Evolutionary conservation across 2,329 filamentous ascomycete genomes (phyloP), one percentile per base, ranked within the genome.

Genomic region (Tolypocladium pustulatum): DNA sequence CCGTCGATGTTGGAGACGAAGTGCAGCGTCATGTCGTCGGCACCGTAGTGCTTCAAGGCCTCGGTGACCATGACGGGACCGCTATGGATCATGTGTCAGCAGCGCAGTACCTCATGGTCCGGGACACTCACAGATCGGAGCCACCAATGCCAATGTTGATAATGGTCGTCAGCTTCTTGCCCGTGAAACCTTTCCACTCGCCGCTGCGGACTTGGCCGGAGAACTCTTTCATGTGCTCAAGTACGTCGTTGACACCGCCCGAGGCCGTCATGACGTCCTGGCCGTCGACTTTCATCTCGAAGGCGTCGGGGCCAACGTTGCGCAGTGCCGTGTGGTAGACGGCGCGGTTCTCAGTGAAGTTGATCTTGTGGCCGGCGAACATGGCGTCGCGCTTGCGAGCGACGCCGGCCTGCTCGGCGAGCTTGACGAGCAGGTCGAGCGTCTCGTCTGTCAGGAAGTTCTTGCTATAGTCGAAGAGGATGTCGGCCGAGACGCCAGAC

Each of bases 1-100:
- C 94, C 94, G 73, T 99, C 94, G 72, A 99, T 97, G 83, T 99
- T 99, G 79, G 93, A 97, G 66, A 99, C 94, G 69, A 99, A 99
- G 83, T 97, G 93, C 53, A 97, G 84, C 64, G 87, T 97, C 79
- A 91, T 84, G 75, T 88, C 87, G 61, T 86, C 84, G 72, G 91
- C 87, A 55, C 90, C 90, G 75, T 99, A 99, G 71, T 91, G 83
- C 83, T 97, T 97, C 68, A 99, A 85, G 53, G 94, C 92, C 78
- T 99, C 94, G 46, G 92, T 94, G 67, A 99, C 94, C 94, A 99
- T 99, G 73, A 99, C 94, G 38, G 94, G 94, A 61, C 94, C 94
- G 65, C 91, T 94, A 65, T 52, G 4, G 38, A 56, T 7, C 17
- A 3, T 57, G 20, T 51, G 61, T 67, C 58, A 67, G 62, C n/a